Conservation (phyloP, 208 protist species). For the Leishmania martiniquensis region DNA sequence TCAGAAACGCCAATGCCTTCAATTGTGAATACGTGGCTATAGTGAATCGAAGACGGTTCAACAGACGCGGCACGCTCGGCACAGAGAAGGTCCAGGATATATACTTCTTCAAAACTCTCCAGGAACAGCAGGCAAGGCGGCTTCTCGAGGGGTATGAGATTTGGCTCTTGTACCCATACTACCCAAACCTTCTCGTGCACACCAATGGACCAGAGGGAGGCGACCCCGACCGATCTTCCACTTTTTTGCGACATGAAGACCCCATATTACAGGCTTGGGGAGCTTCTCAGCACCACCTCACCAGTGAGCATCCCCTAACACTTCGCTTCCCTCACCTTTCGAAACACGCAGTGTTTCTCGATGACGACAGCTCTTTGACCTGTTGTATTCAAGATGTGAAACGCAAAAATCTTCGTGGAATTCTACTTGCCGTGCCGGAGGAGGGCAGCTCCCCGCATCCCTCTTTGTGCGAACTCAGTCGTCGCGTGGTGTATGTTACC, state of each 20-base stretch:
- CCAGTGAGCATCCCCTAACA: conserved; percentile 44
- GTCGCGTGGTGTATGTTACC: conserved; percentile 43
- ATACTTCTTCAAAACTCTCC: conserved; percentile 21
- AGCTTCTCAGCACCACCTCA: conserved; percentile 36
- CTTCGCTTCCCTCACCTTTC: conserved; percentile 32
- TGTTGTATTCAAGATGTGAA: conserved; percentile 37
- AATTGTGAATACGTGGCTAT: conserved; percentile 76
- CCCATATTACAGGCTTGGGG: conserved; percentile 39
- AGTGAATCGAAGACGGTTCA: conserved; percentile 72
- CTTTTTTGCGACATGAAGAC: conserved; percentile 60
- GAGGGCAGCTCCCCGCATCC: conserved; percentile 65
- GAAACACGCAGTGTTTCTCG: conserved; percentile 46
- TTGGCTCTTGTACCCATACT: conserved; percentile 82
- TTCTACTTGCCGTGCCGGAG: conserved; percentile 70
- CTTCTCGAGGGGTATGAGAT: conserved; percentile 49
- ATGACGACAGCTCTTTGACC: conserved; percentile 36
- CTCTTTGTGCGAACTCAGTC: conserved; percentile 27
- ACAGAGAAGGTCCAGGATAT: conserved; percentile 63
- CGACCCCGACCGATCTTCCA: neutral
- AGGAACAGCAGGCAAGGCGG: conserved; percentile 16
- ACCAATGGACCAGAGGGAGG: neutral
- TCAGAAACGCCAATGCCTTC: conserved; percentile 84
- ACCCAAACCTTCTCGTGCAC: conserved; percentile 68
- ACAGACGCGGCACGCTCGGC: conserved; percentile 70
- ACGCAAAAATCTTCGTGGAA: conserved; percentile 36